phyloP scores from a whole-genome alignment of 257 asterid genomes.

The Capsicum pubescens region DNA sequence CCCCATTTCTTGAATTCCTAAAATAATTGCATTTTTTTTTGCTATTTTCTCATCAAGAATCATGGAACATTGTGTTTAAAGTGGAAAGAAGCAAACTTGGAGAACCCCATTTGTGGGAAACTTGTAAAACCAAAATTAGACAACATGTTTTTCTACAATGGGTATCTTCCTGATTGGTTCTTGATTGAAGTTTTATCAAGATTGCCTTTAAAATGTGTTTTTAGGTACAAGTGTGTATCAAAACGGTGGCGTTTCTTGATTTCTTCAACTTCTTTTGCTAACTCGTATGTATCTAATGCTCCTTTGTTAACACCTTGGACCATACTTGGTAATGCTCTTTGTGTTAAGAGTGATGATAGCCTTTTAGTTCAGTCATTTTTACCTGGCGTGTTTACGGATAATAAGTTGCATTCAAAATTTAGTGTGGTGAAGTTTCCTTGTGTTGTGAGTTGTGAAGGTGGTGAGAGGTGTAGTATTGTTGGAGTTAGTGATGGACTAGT shows the following conservation, averaged over 20 bases:
- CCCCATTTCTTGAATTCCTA: too few species aligned
- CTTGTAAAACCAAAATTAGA: conserved; percentile 8
- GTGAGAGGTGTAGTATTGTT: background rate
- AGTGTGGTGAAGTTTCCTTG: background rate
- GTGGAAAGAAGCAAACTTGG: background rate
- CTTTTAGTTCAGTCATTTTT: background rate
- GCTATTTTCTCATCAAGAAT: background rate
- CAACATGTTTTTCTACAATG: background rate
- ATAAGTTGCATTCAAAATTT: background rate
- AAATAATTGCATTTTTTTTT: too few species aligned
- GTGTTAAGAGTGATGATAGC: background rate
- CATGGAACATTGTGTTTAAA: background rate
- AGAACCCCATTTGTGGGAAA: background rate
- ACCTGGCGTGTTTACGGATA: background rate
- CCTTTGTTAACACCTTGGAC: conserved; percentile 26
- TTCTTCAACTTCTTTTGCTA: conserved; percentile 23
- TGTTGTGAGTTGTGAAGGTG: background rate
- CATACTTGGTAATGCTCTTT: background rate
- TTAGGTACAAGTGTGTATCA: conserved; percentile 32
- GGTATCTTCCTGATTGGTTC: conserved; percentile 29
- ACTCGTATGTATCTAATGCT: background rate
- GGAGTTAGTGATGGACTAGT: conserved; percentile 24
- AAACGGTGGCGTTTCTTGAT: conserved; percentile 21
- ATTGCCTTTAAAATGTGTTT: conserved; percentile 27
- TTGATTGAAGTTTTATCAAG: conserved; percentile 26